Base-by-base conservation (phyloP, 768 basidiomycete species). In the Rhizopogon rudus region DNA sequence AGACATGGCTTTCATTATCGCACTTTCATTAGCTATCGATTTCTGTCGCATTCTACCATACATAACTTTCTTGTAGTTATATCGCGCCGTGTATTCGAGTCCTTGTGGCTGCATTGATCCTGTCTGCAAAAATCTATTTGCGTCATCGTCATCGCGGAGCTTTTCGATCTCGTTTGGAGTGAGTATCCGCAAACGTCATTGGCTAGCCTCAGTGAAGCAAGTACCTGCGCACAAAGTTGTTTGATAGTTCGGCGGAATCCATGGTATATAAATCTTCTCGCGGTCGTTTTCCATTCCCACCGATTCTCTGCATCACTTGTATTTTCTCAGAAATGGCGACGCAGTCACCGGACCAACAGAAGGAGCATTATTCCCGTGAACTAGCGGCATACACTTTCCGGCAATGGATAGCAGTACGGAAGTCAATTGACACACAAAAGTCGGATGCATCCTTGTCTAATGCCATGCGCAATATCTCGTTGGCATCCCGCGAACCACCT, bases 11-110 rank as follows among this genome's bases (percentile, higher is more conserved):
- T 16, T 56, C 37, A 37, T 39, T 17, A n/a, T 42, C 41, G 50
- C 56, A 57, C 33, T 29, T 60, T 57, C 61, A 58, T 44, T 44
- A 45, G 25, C 39, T 40, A 10, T 53, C 44, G 40, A 51, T 60
- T 61, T 60, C 61, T 68, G 57, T 51, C 54, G 29, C 43, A 54
- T 35, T 59, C 46, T 57, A 52, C 29, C 53, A 68, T 66, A 46
- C 40, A 45, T 68, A 71, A 52, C 58, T 62, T 62, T 70, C 61
- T 60, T 66, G 70, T 71, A 71, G 68, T 69, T 37, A 14, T 49
- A 49, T 37, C 14, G 22, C 9, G 22, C 22, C 25, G 20, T 49
- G 33, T 49, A 35, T 49, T 35, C 20, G 31, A 33, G 31, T 33
- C 9, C 10, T 33, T 33, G 31, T 37, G 12, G 35, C 35, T 12